A percentile compares a stretch with the other conserved stretches of the same genome.
Conservation (phyloP, 73 alveolate genomes). For the Symbiodinium natans region DNA sequence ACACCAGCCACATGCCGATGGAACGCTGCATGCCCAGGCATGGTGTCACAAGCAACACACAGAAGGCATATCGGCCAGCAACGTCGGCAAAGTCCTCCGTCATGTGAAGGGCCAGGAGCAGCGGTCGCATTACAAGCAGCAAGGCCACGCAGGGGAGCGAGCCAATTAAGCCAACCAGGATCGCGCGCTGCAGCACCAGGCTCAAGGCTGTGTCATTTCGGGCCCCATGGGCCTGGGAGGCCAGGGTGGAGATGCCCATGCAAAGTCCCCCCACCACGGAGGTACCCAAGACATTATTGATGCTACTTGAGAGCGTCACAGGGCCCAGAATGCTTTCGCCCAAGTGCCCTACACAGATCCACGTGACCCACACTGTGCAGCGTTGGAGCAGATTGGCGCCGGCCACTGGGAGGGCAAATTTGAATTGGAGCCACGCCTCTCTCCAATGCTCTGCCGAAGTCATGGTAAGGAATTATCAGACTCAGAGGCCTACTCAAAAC, state of each 20-base stretch:
- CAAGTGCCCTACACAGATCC: slow-evolving; percentile 69
- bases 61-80: slow-evolving; percentile 63
- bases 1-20: slow-evolving; percentile 66
- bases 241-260: slow-evolving; percentile 66
- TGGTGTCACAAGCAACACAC: slow-evolving; percentile 71
- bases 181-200: slow-evolving; percentile 65
- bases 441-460: slow-evolving; percentile 39
- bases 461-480: not conserved
- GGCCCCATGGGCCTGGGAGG: slow-evolving; percentile 80
- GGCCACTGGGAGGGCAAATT: slow-evolving; percentile 44
- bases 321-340: slow-evolving; percentile 68
- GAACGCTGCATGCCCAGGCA: slow-evolving; percentile 84
- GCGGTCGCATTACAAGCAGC: slow-evolving; percentile 32
- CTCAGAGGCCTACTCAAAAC: too few relatives aligned
- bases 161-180: slow-evolving; percentile 58
- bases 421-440: slow-evolving; percentile 65
- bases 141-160: slow-evolving; percentile 49
- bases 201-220: slow-evolving; percentile 75
- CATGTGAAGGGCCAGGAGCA: slow-evolving; percentile 54
- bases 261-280: slow-evolving; percentile 66
- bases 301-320: slow-evolving; percentile 72
- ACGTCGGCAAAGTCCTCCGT: slow-evolving; percentile 26
- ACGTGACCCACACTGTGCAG: slow-evolving; percentile 40
- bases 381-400: slow-evolving; percentile 77
- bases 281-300: slow-evolving; percentile 58